phyloP scores from a whole-genome alignment of 179 eudicot species.

The Pouteria campechiana region DNA sequence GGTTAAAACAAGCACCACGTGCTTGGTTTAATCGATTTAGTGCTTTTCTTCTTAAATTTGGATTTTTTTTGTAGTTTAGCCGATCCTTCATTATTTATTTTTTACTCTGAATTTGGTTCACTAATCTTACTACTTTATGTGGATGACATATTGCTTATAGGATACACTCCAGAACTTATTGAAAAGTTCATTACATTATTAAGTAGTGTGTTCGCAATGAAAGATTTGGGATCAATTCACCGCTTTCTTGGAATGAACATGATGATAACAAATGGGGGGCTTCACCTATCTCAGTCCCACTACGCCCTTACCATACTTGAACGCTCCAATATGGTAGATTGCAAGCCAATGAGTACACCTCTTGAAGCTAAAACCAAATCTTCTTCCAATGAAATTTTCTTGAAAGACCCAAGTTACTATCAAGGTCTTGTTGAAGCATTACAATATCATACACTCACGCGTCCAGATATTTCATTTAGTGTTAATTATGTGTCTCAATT shows the following conservation, averaged over 20 bases:
- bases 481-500: background rate
- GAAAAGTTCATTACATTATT: too few species aligned
- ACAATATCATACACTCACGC: conserved; percentile 2
- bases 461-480: background rate
- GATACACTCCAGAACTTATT: background rate
- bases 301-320: background rate
- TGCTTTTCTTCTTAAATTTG: too few species aligned
- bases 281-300: background rate
- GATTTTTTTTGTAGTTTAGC: background rate
- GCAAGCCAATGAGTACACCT: background rate
- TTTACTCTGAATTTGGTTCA: background rate
- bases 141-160: conserved; percentile 1
- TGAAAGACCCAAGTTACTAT: background rate
- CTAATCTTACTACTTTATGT: background rate
- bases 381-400: background rate
- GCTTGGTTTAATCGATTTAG: background rate
- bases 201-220: background rate
- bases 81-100: background rate
- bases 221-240: background rate
- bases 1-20: too few species aligned
- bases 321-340: background rate
- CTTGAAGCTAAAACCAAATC: background rate
- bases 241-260: background rate
- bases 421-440: background rate
- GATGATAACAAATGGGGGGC: background rate